Evolutionary conservation across 129 eudicot species (phyloP), one percentile per base, ranked within the genome.

Genomic region (Escallonia rubra): DNA sequence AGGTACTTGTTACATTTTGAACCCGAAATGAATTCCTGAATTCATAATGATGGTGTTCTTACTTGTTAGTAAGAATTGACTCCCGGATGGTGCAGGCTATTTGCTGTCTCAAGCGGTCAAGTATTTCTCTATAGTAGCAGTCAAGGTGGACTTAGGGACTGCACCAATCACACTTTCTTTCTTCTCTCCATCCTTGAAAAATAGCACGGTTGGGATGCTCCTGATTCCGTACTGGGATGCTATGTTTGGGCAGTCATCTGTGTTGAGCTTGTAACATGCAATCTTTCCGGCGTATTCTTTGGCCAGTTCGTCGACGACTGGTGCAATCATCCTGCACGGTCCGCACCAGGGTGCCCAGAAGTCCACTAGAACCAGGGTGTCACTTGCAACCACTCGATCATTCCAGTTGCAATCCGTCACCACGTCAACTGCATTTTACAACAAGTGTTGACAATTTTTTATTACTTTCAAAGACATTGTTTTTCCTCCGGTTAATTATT

Each of bases 261-360:
- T 85, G 80, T 85, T 82, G 50, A 85, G 65, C 79, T 71, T 82
- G 69, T 65, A 85, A 40, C 82, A 79, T 2, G 67, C 38, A 4
- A 74, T 61, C 54, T 76, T 82, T 8, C 85, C 91, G 6, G 77
- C 54, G 61, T 82, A 85, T 15, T 85, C 87, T 71, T 76, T 76
- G 39, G 87, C 85, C 42, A 85, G 49, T 47, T 82, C 85, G 41
- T 82, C 87, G 13, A 82, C 64, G 57, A 80, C 82, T 38, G 89
- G 85, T 2, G 85, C 83, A 8, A 85, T 85, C 80, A 85, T 74
- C 55, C 81, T 78, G 77, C 90, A 85, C 0, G 90, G 90, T 13
- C 72, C 87, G 71, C 85, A 64, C 77, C 80, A 68, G 0, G 87
- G 87, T 63, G 87, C 81, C 91, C 91, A 85, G 10, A 82, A 79